Evolutionary conservation across 192 early-diverging fungal genomes (phyloP).

Genomic region (Entomortierella parvispora): DNA sequence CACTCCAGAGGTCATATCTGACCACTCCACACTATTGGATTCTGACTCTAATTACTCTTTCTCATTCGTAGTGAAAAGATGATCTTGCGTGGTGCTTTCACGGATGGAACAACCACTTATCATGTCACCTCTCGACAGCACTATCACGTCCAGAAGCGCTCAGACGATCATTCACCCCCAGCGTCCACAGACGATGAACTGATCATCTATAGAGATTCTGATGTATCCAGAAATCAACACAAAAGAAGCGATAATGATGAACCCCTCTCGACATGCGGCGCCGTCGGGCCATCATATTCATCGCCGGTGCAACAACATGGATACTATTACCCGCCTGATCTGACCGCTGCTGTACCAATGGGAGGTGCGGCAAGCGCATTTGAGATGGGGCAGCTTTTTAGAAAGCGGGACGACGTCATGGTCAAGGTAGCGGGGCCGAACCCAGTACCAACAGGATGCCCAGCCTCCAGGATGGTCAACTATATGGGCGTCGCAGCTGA

Average conservation of each 20-base stretch:
- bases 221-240: neutral
- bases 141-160: slow-evolving; percentile 26
- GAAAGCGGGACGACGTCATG: slow-evolving; percentile 18
- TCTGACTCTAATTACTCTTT: neutral
- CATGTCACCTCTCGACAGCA: slow-evolving; percentile 32
- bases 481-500: slow-evolving; percentile 44
- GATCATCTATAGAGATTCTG: slow-evolving; percentile 30
- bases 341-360: neutral
- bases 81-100: slow-evolving; percentile 25
- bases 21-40: too few species aligned
- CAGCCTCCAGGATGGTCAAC: slow-evolving; percentile 20
- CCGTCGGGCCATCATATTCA: too few species aligned
- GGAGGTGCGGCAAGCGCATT: neutral
- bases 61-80: slow-evolving; percentile 3
- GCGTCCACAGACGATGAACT: neutral
- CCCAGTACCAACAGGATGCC: slow-evolving; percentile 29
- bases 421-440: slow-evolving; percentile 10
- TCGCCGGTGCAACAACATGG: neutral
- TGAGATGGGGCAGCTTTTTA: neutral
- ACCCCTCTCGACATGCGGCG: too few species aligned
- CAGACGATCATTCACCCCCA: slow-evolving; percentile 5
- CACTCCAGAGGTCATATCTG: too few species aligned
- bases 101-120: slow-evolving; percentile 5
- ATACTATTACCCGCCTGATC: slow-evolving; percentile 25
- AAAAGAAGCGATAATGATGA: neutral